Evolutionary conservation across 2,329 filamentous ascomycete genomes (phyloP).

Genomic region (Aspergillus sp.): DNA sequence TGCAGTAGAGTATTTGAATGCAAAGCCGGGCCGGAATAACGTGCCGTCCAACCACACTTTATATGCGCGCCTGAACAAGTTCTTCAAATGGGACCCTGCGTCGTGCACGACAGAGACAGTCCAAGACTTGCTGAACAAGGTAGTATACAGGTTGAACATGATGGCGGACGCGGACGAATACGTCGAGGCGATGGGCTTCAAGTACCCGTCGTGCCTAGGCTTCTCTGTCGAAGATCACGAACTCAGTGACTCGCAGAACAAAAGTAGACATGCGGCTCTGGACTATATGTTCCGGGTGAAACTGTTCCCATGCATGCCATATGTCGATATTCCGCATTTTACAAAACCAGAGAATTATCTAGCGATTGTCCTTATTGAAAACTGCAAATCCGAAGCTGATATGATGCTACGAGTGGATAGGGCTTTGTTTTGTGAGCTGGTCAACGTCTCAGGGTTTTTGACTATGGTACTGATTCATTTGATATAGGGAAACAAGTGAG

Average conservation of each 20-base stretch:
- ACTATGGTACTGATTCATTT: too few relatives aligned
- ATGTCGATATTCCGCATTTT: background rate
- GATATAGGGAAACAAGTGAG: too few relatives aligned
- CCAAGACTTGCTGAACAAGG: too few relatives aligned
- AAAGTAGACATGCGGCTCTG: background rate
- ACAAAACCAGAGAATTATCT: background rate
- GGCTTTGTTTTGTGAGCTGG: background rate
- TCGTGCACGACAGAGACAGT: too few relatives aligned
- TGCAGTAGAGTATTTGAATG: background rate
- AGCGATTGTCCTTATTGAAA: background rate
- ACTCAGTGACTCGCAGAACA: background rate
- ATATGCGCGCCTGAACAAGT: too few relatives aligned
- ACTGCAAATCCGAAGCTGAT: background rate
- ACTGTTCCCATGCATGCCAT: background rate
- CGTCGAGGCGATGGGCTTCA: too few relatives aligned
- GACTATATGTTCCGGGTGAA: background rate
- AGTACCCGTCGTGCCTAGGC: too few relatives aligned
- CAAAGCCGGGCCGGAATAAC: background rate
- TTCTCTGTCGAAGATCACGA: background rate
- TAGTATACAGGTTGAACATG: too few relatives aligned
- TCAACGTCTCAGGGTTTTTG: background rate
- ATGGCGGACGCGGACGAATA: too few relatives aligned
- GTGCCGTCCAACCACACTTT: background rate
- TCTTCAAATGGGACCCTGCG: too few relatives aligned
- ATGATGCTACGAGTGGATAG: background rate